Conservation (phyloP, 2,329 filamentous ascomycete genomes). For the Acrocalymma vagum region DNA sequence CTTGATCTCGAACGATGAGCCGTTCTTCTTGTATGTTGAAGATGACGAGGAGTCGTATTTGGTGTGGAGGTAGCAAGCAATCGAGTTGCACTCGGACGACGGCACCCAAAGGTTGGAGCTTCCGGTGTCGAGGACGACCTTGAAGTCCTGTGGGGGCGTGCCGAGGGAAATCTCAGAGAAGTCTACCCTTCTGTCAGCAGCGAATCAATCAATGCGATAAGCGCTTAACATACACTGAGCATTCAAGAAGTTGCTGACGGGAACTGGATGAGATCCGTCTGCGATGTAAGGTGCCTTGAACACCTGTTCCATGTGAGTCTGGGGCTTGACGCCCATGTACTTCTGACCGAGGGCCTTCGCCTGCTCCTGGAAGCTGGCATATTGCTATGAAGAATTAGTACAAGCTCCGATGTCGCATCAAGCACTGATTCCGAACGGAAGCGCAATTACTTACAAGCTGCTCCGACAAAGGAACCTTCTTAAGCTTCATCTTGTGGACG, state of each 20-base stretch:
- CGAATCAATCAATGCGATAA: background rate
- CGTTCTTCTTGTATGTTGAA: slow-evolving; percentile 93
- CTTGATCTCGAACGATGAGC: slow-evolving; percentile 87
- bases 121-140: slow-evolving; percentile 97
- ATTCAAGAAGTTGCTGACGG: slow-evolving; percentile 97
- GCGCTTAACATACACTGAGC: slow-evolving; percentile 82
- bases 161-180: slow-evolving; percentile 97
- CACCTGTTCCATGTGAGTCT: slow-evolving; percentile 74
- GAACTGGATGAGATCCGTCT: slow-evolving; percentile 78
- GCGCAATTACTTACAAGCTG: slow-evolving; percentile 76
- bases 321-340: slow-evolving; percentile 86
- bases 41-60: slow-evolving; percentile 95
- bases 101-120: slow-evolving; percentile 99
- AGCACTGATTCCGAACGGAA: slow-evolving; percentile 8
- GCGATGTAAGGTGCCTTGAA: slow-evolving; percentile 77
- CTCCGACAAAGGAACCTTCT: slow-evolving; percentile 92
- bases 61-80: slow-evolving; percentile 96
- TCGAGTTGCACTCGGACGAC: slow-evolving; percentile 87
- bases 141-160: slow-evolving; percentile 92
- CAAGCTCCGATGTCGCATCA: slow-evolving; percentile 14
- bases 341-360: slow-evolving; percentile 89
- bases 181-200: slow-evolving; percentile 59
- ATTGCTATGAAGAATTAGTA: slow-evolving; percentile 63
- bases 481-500: slow-evolving; percentile 95
- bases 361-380: slow-evolving; percentile 81